phyloP scores from a whole-genome alignment of 2,329 filamentous ascomycete species.

The Fusarium luffae region DNA sequence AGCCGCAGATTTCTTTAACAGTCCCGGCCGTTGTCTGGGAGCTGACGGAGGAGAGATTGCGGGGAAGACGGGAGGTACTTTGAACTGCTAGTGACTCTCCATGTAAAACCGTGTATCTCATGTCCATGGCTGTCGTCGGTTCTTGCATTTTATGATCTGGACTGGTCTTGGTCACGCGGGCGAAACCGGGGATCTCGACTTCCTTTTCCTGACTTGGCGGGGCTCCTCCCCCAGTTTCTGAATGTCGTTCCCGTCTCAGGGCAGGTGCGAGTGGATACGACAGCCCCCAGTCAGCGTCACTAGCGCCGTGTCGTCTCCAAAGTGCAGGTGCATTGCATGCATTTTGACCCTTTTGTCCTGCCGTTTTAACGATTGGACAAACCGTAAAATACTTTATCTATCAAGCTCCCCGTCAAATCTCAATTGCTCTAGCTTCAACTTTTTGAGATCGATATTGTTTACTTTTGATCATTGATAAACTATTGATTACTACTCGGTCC shows the following conservation, averaged over 20 bases:
- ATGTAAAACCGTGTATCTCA: conserved; percentile 5
- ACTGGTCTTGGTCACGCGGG: conserved; percentile 34
- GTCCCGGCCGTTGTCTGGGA: conserved; percentile 30
- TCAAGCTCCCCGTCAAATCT: conserved; percentile 4
- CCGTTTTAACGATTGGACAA: conserved; percentile 14
- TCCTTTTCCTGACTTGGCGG: conserved; percentile 37
- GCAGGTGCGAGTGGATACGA: conserved; percentile 21
- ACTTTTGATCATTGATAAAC: neutral
- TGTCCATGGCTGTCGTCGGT: conserved; percentile 4
- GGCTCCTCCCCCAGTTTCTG: conserved; percentile 33
- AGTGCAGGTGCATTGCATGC: conserved; percentile 24
- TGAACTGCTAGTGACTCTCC: conserved; percentile 4
- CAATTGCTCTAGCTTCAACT: neutral
- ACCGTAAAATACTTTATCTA: conserved; percentile 13
- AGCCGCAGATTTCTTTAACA: conserved; percentile 6
- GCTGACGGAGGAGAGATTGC: conserved; percentile 25
- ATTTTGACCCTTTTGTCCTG: conserved; percentile 36
- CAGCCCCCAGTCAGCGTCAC: conserved; percentile 2
- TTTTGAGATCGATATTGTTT: neutral
- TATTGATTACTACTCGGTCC: conserved; percentile 9
- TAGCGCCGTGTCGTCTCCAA: conserved; percentile 3
- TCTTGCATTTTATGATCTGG: neutral
- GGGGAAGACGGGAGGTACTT: conserved; percentile 13
- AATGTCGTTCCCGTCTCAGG: conserved; percentile 1
- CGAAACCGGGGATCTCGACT: conserved; percentile 41